These are phyloP conservation scores for Auricularia heimuer DNA, from an alignment of 768 basidiomycete genomes.

Conservation along the genomic window DNA sequence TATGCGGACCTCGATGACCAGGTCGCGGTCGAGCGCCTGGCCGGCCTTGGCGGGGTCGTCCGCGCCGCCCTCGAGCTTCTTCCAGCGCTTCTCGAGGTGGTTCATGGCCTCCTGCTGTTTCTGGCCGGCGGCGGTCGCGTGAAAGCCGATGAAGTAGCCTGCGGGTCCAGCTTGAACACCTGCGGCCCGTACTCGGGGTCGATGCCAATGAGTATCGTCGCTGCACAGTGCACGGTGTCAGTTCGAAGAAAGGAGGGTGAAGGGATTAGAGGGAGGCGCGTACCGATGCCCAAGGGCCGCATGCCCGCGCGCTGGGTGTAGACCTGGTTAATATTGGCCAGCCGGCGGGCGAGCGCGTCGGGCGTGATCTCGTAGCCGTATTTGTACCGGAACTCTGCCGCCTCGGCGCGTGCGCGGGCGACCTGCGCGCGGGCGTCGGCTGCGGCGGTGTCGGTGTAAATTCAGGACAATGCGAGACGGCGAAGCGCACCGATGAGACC, in stretches of 20 bases:
- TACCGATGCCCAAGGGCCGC: conserved; percentile 93
- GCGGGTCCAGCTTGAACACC: conserved; percentile 95
- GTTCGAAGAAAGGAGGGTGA: no score
- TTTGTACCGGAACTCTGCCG: conserved; percentile 89
- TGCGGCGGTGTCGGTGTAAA: conserved; percentile 19
- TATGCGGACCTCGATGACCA: conserved; percentile 77
- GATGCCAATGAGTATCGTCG: conserved; percentile 91
- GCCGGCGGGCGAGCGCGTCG: conserved; percentile 83
- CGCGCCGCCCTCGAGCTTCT: conserved; percentile 73
- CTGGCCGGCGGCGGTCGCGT: conserved; percentile 74
- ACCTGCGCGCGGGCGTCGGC: conserved; percentile 93
- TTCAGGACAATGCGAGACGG: conserved; percentile 1
- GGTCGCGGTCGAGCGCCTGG: conserved; percentile 56
- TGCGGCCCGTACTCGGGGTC: conserved; percentile 93
- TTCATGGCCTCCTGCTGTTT: conserved; percentile 99
- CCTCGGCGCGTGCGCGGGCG: conserved; percentile 73
- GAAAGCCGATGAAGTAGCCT: conserved; percentile 97
- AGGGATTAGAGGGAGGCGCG: no score
- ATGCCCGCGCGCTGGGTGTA: conserved; percentile 97
- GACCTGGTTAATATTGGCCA: conserved; percentile 98
- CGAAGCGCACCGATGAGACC: conserved; percentile 73
- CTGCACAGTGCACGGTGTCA: conserved; percentile 31
- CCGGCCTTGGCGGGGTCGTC: conserved; percentile 73
- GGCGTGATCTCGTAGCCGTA: conserved; percentile 98
- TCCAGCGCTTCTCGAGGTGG: conserved; percentile 98